Percentiles rank a stretch among this genome's conserved stretches.
phyloP scores from a whole-genome alignment of 2,329 filamentous ascomycete species.

The Akanthomyces uredinophilus region DNA sequence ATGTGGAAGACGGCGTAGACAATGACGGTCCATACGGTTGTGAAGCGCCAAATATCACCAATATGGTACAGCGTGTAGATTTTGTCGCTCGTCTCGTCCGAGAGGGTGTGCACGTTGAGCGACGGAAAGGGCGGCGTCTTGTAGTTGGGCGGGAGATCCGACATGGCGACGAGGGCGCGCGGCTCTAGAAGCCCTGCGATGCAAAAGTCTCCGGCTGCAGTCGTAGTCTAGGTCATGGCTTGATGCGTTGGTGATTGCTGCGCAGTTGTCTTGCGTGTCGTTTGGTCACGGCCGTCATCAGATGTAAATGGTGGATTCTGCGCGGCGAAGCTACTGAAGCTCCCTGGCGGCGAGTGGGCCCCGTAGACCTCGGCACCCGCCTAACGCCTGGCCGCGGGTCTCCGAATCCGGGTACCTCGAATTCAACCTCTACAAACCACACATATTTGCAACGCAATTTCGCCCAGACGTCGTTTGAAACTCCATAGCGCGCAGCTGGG shows the following conservation, averaged over 20 bases:
- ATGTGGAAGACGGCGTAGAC: conserved; percentile 72
- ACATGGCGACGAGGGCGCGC: conserved; percentile 20
- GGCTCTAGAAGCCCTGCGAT: neutral
- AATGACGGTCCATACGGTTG: conserved; percentile 78
- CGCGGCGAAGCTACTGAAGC: conserved; percentile 4
- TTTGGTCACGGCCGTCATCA: neutral
- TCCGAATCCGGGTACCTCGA: neutral
- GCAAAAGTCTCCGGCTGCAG: neutral
- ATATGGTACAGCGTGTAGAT: conserved; percentile 64
- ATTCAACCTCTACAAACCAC: conserved; percentile 4
- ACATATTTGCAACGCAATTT: neutral
- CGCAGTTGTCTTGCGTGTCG: neutral
- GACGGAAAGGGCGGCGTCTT: conserved; percentile 69
- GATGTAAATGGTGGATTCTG: neutral
- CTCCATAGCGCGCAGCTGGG: neutral
- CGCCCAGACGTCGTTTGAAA: neutral
- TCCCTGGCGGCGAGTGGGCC: neutral
- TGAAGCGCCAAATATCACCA: conserved; percentile 80
- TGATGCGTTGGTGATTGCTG: neutral
- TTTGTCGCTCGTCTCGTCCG: conserved; percentile 36
- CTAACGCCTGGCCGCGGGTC: neutral
- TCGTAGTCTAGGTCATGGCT: neutral
- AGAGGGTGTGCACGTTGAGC: conserved; percentile 65
- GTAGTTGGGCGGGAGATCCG: conserved; percentile 48
- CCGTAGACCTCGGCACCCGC: conserved; percentile 7